phyloP scores from a whole-genome alignment of 2,329 filamentous ascomycete species.

The Cladorrhinum sp. region DNA sequence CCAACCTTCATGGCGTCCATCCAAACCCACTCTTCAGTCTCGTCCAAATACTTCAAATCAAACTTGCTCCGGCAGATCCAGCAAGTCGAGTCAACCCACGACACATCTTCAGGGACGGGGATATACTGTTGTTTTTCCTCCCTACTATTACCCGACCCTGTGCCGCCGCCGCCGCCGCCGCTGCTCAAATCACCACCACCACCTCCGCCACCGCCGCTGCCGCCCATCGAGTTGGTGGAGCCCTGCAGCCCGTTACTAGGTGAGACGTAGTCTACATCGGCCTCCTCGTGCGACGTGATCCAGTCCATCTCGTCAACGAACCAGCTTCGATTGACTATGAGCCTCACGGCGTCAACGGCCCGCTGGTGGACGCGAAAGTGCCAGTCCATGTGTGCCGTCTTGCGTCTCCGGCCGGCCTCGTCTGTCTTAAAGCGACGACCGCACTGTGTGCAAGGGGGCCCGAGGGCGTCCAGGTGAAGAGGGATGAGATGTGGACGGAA shows the following conservation, averaged over 20 bases:
- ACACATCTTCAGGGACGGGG: constrained; percentile 74
- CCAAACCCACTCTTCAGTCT: constrained; percentile 96
- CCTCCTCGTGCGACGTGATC: constrained; percentile 78
- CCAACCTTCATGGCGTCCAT: constrained; percentile 80
- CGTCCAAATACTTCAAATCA: constrained; percentile 83
- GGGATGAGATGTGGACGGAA: constrained; percentile 68
- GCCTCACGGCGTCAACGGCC: constrained; percentile 80
- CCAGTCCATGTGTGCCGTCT: constrained; percentile 94
- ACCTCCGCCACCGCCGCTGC: constrained; percentile 25
- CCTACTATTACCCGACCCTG: constrained; percentile 24
- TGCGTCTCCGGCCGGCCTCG: constrained; percentile 75
- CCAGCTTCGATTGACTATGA: constrained; percentile 91
- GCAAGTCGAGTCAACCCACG: constrained; percentile 73
- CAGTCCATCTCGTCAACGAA: constrained; percentile 92
- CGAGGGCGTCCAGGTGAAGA: constrained; percentile 74
- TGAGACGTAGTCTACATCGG: constrained; percentile 59
- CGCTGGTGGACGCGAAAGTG: constrained; percentile 92
- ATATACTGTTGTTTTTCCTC: constrained; percentile 71
- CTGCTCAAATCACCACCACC: too few species aligned
- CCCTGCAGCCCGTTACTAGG: background rate
- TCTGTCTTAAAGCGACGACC: constrained; percentile 80
- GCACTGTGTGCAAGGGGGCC: constrained; percentile 87
- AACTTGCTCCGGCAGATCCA: constrained; percentile 96
- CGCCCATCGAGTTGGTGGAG: constrained; percentile 24
- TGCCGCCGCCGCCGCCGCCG: too few species aligned